Percentiles rank a stretch among this genome's conserved stretches.
These are phyloP conservation scores for Peronospora farinosa DNA, from an alignment of 352 stramenopile species.

Conservation along the genomic window DNA sequence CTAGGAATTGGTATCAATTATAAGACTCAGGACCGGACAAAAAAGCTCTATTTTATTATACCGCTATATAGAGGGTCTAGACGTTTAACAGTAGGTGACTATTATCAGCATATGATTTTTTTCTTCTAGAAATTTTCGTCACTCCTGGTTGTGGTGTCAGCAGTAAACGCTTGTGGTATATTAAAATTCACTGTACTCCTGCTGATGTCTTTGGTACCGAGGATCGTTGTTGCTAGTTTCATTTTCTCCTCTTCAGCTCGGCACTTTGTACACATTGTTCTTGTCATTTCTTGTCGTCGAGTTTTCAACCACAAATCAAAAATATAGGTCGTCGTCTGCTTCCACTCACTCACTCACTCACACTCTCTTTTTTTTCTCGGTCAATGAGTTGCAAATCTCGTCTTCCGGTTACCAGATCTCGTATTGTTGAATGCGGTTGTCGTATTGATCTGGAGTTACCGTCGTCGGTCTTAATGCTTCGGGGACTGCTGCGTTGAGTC, in stretches of 20 bases:
- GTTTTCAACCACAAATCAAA: constrained; percentile 27
- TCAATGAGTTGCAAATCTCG: constrained; percentile 3
- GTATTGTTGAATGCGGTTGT: constrained; percentile 1
- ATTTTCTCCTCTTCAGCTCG: constrained; percentile 6
- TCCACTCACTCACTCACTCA: constrained; percentile 1
- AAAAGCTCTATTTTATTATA: too few relatives aligned
- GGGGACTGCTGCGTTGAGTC: constrained; percentile 8
- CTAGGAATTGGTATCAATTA: too few relatives aligned
- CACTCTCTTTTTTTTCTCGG: constrained; percentile 3
- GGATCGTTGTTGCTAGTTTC: constrained; percentile 14
- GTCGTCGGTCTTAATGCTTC: constrained; percentile 5
- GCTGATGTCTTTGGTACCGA: constrained; percentile 3
- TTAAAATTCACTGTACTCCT: constrained; percentile 20
- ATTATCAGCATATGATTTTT: too few relatives aligned
- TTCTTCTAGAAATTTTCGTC: too few relatives aligned
- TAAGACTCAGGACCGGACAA: too few relatives aligned
- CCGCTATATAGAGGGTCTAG: too few relatives aligned
- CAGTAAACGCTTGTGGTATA: constrained; percentile 27
- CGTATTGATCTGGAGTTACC: constrained; percentile 4
- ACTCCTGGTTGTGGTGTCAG: constrained; percentile 4
- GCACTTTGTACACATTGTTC: constrained; percentile 6
- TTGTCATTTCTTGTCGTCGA: constrained; percentile 8
- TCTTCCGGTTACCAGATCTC: constrained; percentile 1
- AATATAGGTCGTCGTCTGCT: constrained; percentile 24
- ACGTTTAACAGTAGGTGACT: too few relatives aligned